Evolutionary conservation across 768 basidiomycete genomes (phyloP).

Genomic region (Boletus barrowsii): DNA sequence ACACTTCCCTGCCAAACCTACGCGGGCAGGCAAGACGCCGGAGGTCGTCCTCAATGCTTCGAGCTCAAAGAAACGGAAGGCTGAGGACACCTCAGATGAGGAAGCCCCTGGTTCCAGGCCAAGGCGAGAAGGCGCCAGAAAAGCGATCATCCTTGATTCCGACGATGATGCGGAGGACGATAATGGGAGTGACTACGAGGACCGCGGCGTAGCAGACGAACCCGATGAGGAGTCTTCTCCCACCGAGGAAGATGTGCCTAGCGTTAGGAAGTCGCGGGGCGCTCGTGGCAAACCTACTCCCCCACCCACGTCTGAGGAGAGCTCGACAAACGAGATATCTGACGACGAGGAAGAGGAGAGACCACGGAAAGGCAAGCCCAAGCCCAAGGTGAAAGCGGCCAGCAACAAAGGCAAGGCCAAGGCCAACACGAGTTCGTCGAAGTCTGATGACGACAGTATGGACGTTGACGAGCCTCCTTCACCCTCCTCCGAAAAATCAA

Average conservation of each 20-base stretch:
- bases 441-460: slow-evolving; percentile 47
- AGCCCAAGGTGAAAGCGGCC: slow-evolving; percentile 17
- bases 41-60: slow-evolving; percentile 55
- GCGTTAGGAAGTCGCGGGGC: slow-evolving; percentile 21
- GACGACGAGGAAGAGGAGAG: slow-evolving; percentile 29
- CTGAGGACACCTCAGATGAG: slow-evolving; percentile 18
- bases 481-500: slow-evolving; percentile 34
- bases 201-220: slow-evolving; percentile 37
- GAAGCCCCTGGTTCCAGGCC: slow-evolving; percentile 36
- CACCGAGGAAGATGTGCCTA: slow-evolving; percentile 24
- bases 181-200: slow-evolving; percentile 31
- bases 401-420: slow-evolving; percentile 22
- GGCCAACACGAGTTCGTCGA: slow-evolving; percentile 26
- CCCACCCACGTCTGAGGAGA: slow-evolving; percentile 33
- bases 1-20: slow-evolving; percentile 26
- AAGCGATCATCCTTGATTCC: slow-evolving; percentile 43
- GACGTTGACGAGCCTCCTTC: slow-evolving; percentile 51
- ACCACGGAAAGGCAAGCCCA: slow-evolving; percentile 34
- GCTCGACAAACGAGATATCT: slow-evolving; percentile 18
- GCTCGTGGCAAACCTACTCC: slow-evolving; percentile 24
- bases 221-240: slow-evolving; percentile 26
- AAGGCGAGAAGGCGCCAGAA: slow-evolving; percentile 37
- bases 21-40: slow-evolving; percentile 41
- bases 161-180: slow-evolving; percentile 46
- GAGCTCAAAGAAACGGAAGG: slow-evolving; percentile 18